Conservation (phyloP, 352 stramenopile genomes). For the Lagenidium sp. region DNA sequence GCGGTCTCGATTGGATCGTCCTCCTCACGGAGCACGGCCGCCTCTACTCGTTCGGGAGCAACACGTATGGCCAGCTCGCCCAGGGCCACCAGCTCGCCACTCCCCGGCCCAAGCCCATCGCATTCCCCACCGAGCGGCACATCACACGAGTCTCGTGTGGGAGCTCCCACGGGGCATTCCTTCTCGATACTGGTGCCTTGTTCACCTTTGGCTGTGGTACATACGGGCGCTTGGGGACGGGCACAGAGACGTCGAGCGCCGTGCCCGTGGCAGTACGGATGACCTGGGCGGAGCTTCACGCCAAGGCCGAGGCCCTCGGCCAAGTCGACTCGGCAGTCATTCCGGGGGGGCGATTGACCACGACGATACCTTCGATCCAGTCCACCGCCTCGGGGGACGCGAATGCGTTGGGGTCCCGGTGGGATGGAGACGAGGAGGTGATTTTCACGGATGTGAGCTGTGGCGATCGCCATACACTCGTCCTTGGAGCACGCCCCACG, state of each 20-base stretch:
- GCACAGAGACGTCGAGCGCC: constrained; percentile 11
- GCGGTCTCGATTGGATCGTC: constrained; percentile 39
- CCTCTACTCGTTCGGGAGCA: constrained; percentile 44
- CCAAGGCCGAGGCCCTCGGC: background rate
- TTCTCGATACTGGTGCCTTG: constrained; percentile 39
- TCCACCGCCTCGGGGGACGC: background rate
- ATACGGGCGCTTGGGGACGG: constrained; percentile 47
- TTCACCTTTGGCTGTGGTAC: constrained; percentile 66
- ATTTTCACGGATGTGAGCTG: constrained; percentile 59
- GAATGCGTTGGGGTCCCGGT: background rate
- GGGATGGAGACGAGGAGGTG: constrained; percentile 21
- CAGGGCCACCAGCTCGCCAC: constrained; percentile 25
- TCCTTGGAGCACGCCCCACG: constrained; percentile 13
- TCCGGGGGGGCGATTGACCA: background rate
- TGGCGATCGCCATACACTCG: constrained; percentile 55
- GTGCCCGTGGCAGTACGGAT: constrained; percentile 24
- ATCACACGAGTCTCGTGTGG: constrained; percentile 48
- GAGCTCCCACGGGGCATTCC: constrained; percentile 40
- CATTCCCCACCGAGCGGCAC: constrained; percentile 16
- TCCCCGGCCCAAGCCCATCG: constrained; percentile 14
- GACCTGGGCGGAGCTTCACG: constrained; percentile 26
- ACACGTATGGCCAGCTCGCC: constrained; percentile 51
- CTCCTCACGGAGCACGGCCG: constrained; percentile 32
- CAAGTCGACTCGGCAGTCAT: constrained; percentile 3
- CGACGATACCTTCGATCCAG: background rate